Base-by-base conservation (phyloP, 495 filamentous ascomycete genomes). In the Penicillium alfredii region DNA sequence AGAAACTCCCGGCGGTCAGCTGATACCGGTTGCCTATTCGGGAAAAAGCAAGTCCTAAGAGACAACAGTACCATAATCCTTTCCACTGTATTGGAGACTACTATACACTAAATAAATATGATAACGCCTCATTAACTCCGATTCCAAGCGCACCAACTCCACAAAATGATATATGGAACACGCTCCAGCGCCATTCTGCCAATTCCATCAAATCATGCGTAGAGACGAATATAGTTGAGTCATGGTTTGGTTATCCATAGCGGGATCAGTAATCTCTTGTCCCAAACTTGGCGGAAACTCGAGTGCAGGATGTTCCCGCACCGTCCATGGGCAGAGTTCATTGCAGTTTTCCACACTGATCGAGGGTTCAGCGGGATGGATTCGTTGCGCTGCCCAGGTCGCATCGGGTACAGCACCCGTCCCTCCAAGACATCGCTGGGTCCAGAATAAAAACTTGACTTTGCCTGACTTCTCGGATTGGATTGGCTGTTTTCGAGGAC, bases 281-380 rank as follows among this genome's bases (percentile, higher is more conserved):
- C 40, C 61, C 18, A 66, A 34, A 17, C 48, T 46, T 6, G 66
- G 66, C 8, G 64, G 33, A 28, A 60, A 57, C 4, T 43, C 40
- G 4, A 57, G 58, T 6, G 60, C 53, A 16, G 66, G 64, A 28
- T 68, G 66, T 34, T 64, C 60, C 13, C 63, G 58, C 3, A 69
- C 45, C 3, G 64, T 67, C 64, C 64, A 71, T 4, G 64, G 64
- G 38, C 64, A 69, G 9, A 66, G 49, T 47, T 66, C 62, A 40
- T 58, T 61, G 48, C 62, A 68, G 32, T 63, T 68, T n/a, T 64
- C 58, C 38, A 62, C 42, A 32, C 55, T 46, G 12, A 66, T 47
- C 4, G 56, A 42, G 0, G 55, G 50, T 27, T 63, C 63, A 6
- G 61, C 61, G 1, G 67, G 67, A 33, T 71, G 67, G 6, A 68